Conservation (phyloP, 768 basidiomycete genomes). For the Lactarius sanguifluus region DNA sequence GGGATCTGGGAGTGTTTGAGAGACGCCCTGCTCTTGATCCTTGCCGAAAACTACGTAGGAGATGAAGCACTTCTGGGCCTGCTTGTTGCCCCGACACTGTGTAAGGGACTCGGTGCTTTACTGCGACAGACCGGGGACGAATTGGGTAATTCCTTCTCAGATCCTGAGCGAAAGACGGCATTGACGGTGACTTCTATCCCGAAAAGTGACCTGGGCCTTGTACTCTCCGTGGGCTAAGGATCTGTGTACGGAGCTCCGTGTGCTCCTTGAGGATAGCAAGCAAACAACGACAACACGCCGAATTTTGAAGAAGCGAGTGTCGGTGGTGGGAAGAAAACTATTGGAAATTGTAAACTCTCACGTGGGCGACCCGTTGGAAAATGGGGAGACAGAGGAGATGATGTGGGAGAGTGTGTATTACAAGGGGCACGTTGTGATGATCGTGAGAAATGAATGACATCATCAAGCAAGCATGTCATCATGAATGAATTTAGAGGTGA, state of each 20-base stretch:
- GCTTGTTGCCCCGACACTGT: conserved; percentile 50
- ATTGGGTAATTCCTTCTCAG: conserved; percentile 23
- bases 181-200: not conserved
- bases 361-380: not conserved
- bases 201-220: conserved; percentile 28
- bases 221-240: conserved; percentile 54
- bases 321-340: conserved; percentile 6
- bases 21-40: conserved; percentile 48
- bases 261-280: conserved; percentile 28
- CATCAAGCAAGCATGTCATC: conserved; percentile 10
- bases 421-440: conserved; percentile 12
- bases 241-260: conserved; percentile 43
- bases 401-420: conserved; percentile 13
- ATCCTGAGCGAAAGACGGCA: not conserved
- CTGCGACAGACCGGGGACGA: conserved; percentile 24
- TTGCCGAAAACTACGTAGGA: conserved; percentile 45
- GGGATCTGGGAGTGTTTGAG: conserved; percentile 59
- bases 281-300: not conserved
- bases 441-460: conserved; percentile 20
- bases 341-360: conserved; percentile 2
- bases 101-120: conserved; percentile 47
- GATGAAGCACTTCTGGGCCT: conserved; percentile 54
- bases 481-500: not conserved
- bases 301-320: conserved; percentile 17
- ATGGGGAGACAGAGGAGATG: not conserved